A percentile compares a stretch with the other conserved stretches of the same genome.
Conservation (phyloP, 2,329 filamentous ascomycete species). For the Hypoxylon sp. region DNA sequence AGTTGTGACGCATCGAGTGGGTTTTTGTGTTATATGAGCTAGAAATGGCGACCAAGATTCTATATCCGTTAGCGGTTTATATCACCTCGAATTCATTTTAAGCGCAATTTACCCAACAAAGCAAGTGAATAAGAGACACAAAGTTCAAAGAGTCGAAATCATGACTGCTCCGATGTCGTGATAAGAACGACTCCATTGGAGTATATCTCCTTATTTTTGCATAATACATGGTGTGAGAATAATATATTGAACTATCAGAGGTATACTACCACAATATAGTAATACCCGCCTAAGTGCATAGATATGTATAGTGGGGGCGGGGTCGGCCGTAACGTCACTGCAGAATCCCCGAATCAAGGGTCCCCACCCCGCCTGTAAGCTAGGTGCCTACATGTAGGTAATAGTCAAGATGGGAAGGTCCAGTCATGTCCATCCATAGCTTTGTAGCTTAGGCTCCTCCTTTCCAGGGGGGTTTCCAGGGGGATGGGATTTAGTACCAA, state of each 20-base stretch:
- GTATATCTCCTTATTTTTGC: constrained; percentile 5
- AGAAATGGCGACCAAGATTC: neutral
- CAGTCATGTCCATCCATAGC: constrained; percentile 1
- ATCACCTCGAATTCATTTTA: neutral
- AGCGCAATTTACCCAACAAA: neutral
- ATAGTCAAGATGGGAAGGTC: constrained; percentile 13
- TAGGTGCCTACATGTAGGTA: constrained; percentile 3
- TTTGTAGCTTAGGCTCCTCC: constrained; percentile 7
- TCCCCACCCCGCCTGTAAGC: constrained; percentile 14
- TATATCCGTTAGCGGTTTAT: neutral
- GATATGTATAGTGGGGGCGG: constrained; percentile 18
- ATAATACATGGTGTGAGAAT: constrained; percentile 4
- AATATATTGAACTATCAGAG: constrained; percentile 6
- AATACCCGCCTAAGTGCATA: no score
- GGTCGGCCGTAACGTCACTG: constrained; percentile 27
- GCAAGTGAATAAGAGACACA: neutral
- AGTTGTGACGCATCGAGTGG: constrained; percentile 3
- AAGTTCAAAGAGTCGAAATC: constrained; percentile 10
- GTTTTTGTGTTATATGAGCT: neutral
- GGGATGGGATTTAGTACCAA: neutral
- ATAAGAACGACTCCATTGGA: constrained; percentile 34
- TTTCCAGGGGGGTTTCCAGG: neutral
- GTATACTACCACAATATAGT: neutral
- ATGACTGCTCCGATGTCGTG: constrained; percentile 4
- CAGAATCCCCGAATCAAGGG: constrained; percentile 12